These are phyloP conservation scores for Neurospora sp. DNA, from an alignment of 495 filamentous ascomycete genomes.

Conservation along the genomic window DNA sequence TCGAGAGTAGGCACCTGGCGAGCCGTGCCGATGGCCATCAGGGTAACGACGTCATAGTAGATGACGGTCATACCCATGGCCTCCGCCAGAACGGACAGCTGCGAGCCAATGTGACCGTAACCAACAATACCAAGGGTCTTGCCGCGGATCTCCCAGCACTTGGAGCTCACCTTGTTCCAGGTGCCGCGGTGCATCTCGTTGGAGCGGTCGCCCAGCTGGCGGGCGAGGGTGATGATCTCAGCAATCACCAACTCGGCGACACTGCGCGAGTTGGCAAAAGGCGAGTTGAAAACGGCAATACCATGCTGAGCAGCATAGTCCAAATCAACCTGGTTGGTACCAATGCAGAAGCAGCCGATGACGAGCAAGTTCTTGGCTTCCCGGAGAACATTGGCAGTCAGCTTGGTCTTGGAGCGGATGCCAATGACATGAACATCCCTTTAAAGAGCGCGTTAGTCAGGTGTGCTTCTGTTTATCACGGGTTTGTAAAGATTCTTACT, in stretches of 20 bases:
- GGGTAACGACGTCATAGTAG: constrained; percentile 85
- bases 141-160: constrained; percentile 96
- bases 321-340: constrained; percentile 96
- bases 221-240: constrained; percentile 84
- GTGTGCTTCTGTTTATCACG: neutral
- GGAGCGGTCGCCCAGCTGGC: constrained; percentile 87
- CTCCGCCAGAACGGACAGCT: constrained; percentile 91
- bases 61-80: constrained; percentile 96
- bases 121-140: constrained; percentile 96
- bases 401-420: constrained; percentile 94
- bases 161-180: constrained; percentile 96
- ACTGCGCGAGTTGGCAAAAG: constrained; percentile 93
- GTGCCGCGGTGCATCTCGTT: constrained; percentile 89
- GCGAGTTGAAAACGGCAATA: constrained; percentile 98
- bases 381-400: constrained; percentile 72
- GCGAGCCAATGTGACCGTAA: constrained; percentile 95
- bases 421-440: constrained; percentile 97
- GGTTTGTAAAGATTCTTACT: constrained; percentile 41
- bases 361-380: constrained; percentile 92
- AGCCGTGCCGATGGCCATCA: constrained; percentile 87
- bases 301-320: constrained; percentile 84
- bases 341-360: constrained; percentile 98
- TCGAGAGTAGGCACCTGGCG: constrained; percentile 71
- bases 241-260: constrained; percentile 93
- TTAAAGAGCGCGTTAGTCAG: constrained; percentile 1